phyloP scores from a whole-genome alignment of 257 asterid genomes.

The Solanum sitiens region DNA sequence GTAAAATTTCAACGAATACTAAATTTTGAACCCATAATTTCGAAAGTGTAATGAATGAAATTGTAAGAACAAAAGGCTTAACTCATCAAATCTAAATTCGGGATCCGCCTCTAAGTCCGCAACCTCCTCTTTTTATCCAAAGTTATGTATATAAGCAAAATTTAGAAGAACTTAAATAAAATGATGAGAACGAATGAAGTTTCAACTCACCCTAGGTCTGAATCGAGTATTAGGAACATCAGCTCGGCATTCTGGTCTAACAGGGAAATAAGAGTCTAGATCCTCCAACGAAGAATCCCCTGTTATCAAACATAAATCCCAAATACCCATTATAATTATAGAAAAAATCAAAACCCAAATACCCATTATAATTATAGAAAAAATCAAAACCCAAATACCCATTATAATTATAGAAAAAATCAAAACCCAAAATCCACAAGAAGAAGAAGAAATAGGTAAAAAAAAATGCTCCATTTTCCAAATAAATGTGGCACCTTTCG shows the following conservation, averaged over 20 bases:
- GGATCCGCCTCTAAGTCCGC: background rate
- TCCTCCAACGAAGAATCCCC: conserved; percentile 41
- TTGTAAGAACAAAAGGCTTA: background rate
- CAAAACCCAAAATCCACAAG: background rate
- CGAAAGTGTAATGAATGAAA: background rate
- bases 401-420: background rate
- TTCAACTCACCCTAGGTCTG: conserved; percentile 59
- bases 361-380: background rate
- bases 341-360: background rate
- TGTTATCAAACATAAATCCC: background rate
- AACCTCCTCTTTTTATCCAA: background rate
- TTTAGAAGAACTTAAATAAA: background rate
- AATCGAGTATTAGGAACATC: conserved; percentile 75
- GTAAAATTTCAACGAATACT: background rate
- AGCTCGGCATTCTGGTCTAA: conserved; percentile 69
- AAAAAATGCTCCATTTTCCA: background rate
- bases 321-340: background rate
- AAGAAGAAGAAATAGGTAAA: background rate
- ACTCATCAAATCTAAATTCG: background rate
- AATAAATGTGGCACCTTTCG: background rate
- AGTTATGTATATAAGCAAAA: background rate
- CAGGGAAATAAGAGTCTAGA: conserved; percentile 68
- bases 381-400: background rate
- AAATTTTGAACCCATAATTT: background rate
- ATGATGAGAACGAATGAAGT: background rate